Evolutionary conservation across 352 stramenopile genomes (phyloP), one percentile per base, ranked within the genome.

Genomic region (Thraustochytrium striatum): DNA sequence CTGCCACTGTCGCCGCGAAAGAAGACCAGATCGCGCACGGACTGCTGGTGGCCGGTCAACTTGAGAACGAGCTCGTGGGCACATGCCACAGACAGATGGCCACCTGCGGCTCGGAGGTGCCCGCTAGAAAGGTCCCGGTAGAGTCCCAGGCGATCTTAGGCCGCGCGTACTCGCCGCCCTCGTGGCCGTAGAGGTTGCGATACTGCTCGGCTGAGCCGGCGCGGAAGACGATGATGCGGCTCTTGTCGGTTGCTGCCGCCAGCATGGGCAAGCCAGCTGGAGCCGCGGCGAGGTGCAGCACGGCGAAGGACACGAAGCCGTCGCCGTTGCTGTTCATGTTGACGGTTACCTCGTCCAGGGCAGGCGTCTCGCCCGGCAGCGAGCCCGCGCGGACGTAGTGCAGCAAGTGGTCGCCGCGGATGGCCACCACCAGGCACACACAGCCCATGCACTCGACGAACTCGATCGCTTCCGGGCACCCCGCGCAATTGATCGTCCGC

Each of bases 261-360:
- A 75, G 44, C 21, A 75, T 25, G 35, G 65, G 65, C 44, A 75
- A 21, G 25, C 32, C 65, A 19, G 41, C 65, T 5, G 65, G 65
- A 3, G 65, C 65, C 3, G 25, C 16, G 11, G 65, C 44, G 30
- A 75, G 61, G 32, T 75, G 30, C 21, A 75, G 52, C 28, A 75
- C 65, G 43, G 65, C n/a, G 32, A 75, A 75, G 11, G 65, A 75
- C 19, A 75, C 65, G 36, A 62, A 75, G 25, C 61, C 65, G 41
- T 75, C 65, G 32, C 65, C 65, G 33, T 61, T 75, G 21, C 41
- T 32, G 35, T 75, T 75, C 65, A 75, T 75, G 36, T 75, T 75
- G 25, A 61, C 52, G 11, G 19, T 32, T 0, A 75, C 19, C 16
- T 21, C 16, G 47, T 55, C 47, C n/a, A n/a, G n/a, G n/a, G n/a